Base-by-base conservation (phyloP, 768 basidiomycete species). In the Kwoniella dejecticola region DNA sequence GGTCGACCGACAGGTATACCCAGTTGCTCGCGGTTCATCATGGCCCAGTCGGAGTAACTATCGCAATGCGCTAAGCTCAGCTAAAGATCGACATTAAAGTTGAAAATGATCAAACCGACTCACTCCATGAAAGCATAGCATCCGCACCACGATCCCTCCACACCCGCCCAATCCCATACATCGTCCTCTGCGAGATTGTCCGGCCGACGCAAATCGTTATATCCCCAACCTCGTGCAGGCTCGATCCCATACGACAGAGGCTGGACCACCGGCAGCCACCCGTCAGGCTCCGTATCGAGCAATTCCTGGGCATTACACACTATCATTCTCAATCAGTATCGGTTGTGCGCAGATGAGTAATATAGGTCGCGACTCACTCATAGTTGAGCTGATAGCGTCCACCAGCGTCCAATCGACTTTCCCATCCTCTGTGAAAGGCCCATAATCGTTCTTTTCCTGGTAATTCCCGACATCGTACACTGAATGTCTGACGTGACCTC, bases 41-140 rank as follows among this genome's bases (percentile, higher is more conserved):
- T 47, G 21, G 74, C 61, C 72, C 74, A 77, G 49, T 72, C 70
- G 36, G 66, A 60, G 45, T 75, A 70, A 60, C 70, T 70, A 47
- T 5, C n/a, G 19, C 31, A 23, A 29, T 15, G 33, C 21, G n/a
- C 26, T 38, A 45, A 26, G 11, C 8, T n/a, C n/a, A n/a, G n/a
- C n/a, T n/a, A n/a, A n/a, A n/a, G n/a, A 29, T 30, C 24, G 40
- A 41, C 52, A 60, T 15, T 27, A 11, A 23, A 2, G 19, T 15
- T 42, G 13, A 29, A 24, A 5, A 23, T 13, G 2, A n/a, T 49
- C 23, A 42, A 23, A 15, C 15, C 3, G 2, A 52, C 61, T 57
- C 46, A 78, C 69, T 78, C 77, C 24, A 78, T 49, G 59, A 78
- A 78, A 21, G 77, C 75, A 63, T 78, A 78, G 2, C 70, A 71